Evolutionary conservation across 139 green algal species (phyloP), one percentile per base, ranked within the genome.

Genomic region (Marvania coccoides): DNA sequence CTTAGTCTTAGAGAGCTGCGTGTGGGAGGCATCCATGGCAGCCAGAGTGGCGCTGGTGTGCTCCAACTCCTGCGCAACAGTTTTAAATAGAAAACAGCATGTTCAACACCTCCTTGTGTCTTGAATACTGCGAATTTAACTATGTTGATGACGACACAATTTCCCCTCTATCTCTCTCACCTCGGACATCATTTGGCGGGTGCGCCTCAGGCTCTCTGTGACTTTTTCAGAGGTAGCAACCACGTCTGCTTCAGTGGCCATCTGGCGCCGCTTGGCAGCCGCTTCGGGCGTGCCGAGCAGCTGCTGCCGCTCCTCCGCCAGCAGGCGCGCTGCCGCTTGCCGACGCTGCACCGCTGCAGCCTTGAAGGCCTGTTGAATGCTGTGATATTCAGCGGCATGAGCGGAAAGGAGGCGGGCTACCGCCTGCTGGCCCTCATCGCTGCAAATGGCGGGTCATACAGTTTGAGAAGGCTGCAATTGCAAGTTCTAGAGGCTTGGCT

Each of bases 191-290:
- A 85, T 48, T 64, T 86, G 76, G 6, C 72, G 76, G 0, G 84
- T 87, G 24, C 86, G 77, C 57, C 79, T 62, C 67, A 94, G 71
- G 66, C 76, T 81, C 24, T 77, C 73, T 6, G 86, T 94, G 23
- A 87, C 76, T 42, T 81, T 72, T 55, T 86, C 57, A 0, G 78
- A 67, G 3, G 72, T 69, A 10, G 61, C 30, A 26, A 86, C 59
- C 10, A 75, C 31, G 26, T 85, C 74, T 28, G 64, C 63, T 73
- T 87, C 76, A 2, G 58, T 71, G 37, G 71, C 39, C 29, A 84
- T 58, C 59, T 74, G 51, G n/a, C 63, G 71, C 67, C 80, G 77
- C 28, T 71, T 30, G 14, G 42, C 34, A 2, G 30, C 26, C 2
- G 56, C 39, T 3, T 85, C 61, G 3, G 54, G 29, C 6, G 53